phyloP scores from a whole-genome alignment of 345 rosid species.

The Moringa oleifera region DNA sequence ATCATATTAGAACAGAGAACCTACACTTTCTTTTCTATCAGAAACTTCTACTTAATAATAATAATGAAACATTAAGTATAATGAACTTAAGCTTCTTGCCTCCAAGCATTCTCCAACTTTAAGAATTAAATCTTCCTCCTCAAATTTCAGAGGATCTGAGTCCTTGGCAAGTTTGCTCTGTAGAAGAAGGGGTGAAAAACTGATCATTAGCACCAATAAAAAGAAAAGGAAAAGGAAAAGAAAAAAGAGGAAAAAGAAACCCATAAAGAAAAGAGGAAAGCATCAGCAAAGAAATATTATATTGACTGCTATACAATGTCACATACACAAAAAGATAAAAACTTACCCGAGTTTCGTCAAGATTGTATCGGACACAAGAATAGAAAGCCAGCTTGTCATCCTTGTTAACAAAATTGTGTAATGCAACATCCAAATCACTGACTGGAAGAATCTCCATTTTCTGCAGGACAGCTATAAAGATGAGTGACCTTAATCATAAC shows the following conservation, averaged over 20 bases:
- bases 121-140: constrained; percentile 74
- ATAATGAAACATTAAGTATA: neutral
- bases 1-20: too few relatives aligned
- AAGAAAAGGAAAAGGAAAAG: neutral
- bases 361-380: constrained; percentile 77
- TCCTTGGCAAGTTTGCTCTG: constrained; percentile 85
- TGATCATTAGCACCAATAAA: constrained; percentile 13
- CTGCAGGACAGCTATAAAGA: constrained; percentile 40
- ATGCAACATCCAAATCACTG: constrained; percentile 87
- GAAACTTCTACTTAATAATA: too few relatives aligned
- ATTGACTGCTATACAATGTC: too few relatives aligned
- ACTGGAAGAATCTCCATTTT: constrained; percentile 99
- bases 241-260: constrained; percentile 10
- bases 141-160: constrained; percentile 53
- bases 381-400: constrained; percentile 94
- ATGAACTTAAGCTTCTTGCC: constrained; percentile 42
- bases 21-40: too few relatives aligned
- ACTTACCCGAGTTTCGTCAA: constrained; percentile 95
- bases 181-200: constrained; percentile 15
- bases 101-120: constrained; percentile 94
- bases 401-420: constrained; percentile 92
- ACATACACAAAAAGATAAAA: constrained; percentile 1
- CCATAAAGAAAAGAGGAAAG: neutral
- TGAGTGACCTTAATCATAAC: constrained; percentile 10
- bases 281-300: neutral